Base-by-base conservation (phyloP, 805 yeast genomes). In the Yarrowia osloensis region DNA sequence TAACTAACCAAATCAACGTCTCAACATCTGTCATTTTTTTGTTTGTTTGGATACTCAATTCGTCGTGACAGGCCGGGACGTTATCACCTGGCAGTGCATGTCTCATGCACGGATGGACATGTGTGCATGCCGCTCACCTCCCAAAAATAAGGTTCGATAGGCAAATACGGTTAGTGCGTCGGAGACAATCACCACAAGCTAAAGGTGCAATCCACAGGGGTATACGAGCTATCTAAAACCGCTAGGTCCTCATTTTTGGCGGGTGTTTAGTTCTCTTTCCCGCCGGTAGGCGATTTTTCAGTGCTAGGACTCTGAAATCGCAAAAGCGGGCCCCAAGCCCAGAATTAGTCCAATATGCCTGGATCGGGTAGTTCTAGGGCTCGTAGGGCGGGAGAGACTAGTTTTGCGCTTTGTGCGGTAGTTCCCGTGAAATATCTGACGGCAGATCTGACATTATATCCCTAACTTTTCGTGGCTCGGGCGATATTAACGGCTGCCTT, bases 111-210 rank as follows among this genome's bases (percentile, higher is more conserved):
- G 15, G 12, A 21, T 50, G 57, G 28, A 33, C 40, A 33, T 21
- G 40, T 50, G 55, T 15, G 37, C 55, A 29, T 19, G 26, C 39
- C n/a, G 55, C 39, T 50, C 55, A 50, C 55, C 55, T 50, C 57
- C 40, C 40, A 33, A 50, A 50, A n/a, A 8, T 22, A 33, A 19
- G 21, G 57, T 50, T 50, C 11, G 40, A 33, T 21, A 50, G 37
- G 26, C 37, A 50, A 31, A 12, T 19, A 50, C 39, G 39, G 55
- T 21, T 31, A 50, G 55, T 31, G 39, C 3, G 52, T 26, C 24
- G 5, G n/a, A 47, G 54, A 47, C 33, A 47, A 28, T 28, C 33
- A n/a, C 22, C 35, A 6, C 33, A 12, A n/a, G n/a, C 35, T 47
- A 47, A 19, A 47, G 21, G 52, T 8, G 17, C 35, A 29, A 26